phyloP scores from a whole-genome alignment of 495 filamentous ascomycete species.

The Penicillium mononematosum region DNA sequence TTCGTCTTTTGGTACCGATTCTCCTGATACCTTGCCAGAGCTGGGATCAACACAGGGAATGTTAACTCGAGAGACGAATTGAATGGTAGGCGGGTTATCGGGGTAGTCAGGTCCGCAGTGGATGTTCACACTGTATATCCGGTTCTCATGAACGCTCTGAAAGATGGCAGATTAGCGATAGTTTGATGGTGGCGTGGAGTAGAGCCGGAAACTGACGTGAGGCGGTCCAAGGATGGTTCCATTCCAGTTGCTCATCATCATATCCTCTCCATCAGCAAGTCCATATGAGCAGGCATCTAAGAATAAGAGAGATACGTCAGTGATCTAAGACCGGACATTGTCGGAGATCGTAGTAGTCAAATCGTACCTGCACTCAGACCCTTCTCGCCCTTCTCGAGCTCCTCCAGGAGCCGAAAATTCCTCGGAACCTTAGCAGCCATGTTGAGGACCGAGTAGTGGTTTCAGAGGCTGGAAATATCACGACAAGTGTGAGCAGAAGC shows the following conservation, averaged over 20 bases:
- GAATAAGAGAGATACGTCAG: conserved; percentile 20
- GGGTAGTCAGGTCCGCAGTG: conserved; percentile 92
- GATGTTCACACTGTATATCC: conserved; percentile 97
- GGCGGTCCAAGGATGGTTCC: conserved; percentile 96
- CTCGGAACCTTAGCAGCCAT: conserved; percentile 87
- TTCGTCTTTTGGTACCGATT: background rate
- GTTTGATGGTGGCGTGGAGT: background rate
- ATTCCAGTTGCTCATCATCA: conserved; percentile 98
- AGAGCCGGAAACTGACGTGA: conserved; percentile 62
- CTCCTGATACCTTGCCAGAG: conserved; percentile 63
- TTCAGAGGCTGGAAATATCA: conserved; percentile 1
- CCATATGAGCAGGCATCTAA: conserved; percentile 96
- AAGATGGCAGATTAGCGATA: conserved; percentile 17
- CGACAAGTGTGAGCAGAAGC: conserved; percentile 7
- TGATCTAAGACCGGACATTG: background rate
- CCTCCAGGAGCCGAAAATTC: conserved; percentile 94
- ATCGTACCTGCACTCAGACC: conserved; percentile 81
- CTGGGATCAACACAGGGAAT: conserved; percentile 82
- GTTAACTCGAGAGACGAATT: conserved; percentile 92
- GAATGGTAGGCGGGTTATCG: conserved; percentile 79
- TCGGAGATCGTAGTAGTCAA: conserved; percentile 4
- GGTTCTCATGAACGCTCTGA: conserved; percentile 94
- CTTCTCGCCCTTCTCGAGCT: conserved; percentile 99
- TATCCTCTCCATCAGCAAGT: conserved; percentile 88
- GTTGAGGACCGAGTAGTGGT: conserved; percentile 17